Base-by-base conservation (phyloP, 306 rosid genomes). In the Cicer cuneatum region DNA sequence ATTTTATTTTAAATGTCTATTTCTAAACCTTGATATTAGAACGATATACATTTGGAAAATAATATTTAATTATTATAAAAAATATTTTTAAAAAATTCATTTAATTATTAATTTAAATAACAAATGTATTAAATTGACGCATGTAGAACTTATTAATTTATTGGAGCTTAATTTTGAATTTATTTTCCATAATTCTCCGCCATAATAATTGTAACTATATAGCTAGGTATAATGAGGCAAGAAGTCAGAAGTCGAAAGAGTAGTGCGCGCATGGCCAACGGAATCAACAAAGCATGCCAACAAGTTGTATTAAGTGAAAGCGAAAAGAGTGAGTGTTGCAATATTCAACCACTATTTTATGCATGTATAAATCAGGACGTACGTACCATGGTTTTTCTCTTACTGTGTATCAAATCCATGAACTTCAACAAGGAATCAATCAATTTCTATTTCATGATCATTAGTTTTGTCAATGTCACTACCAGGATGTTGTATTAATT, bases 231-330 rank as follows among this genome's bases (percentile, higher is more conserved):
- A 3, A 29, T 29, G 35, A 57, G 4, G 63, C 38, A 57, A 57
- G 15, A 21, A 56, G 38, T 56, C 6, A 56, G 61, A 10, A 56
- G 8, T 9, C 14, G 2, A 4, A 4, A 56, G 33, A 54, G 61
- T 56, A 56, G 61, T 56, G 61, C 61, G 38, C 61, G 61, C 61
- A 56, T 56, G 61, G 33, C 61, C 37, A 56, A 56, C 8, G 35
- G 13, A 56, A 56, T 8, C 7, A 54, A 19, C 38, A 3, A 8
- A 56, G 54, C 19, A 48, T 48, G 19, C 10, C 61, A 56, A 3
- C 61, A 56, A 14, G 1, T 24, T 57, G 7, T 57, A 24, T 15
- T 24, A 24, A 57, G 63, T 24, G 63, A 57, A 57, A 57, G 63
- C 1, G 3, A 57, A 57, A 57, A 57, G 9, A 57, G 63, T 57